Evolutionary conservation across 768 basidiomycete species (phyloP).

Genomic region (Lactifluus rugatus): DNA sequence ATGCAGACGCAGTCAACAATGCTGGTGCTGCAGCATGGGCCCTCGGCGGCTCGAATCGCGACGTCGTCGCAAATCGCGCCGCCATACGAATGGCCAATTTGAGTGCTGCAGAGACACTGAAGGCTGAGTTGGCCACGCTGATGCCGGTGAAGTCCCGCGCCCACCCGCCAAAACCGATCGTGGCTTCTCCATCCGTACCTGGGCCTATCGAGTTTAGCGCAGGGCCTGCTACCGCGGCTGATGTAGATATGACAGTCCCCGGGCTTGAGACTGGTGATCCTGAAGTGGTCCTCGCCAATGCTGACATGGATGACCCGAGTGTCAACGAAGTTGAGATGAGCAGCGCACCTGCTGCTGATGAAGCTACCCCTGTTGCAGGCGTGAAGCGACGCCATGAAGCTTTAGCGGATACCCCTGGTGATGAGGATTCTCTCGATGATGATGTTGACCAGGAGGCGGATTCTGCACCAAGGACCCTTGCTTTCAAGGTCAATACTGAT

Average conservation of each 20-base stretch:
- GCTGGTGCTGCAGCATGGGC: constrained; percentile 57
- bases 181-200: constrained; percentile 7
- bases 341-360: constrained; percentile 15
- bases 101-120: constrained; percentile 89
- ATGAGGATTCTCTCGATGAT: constrained; percentile 24
- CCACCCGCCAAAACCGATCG: constrained; percentile 20
- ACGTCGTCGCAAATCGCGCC: constrained; percentile 81
- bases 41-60: constrained; percentile 77
- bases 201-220: constrained; percentile 22
- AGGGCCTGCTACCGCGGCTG: constrained; percentile 15
- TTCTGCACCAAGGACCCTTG: constrained; percentile 38
- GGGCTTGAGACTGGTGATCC: constrained; percentile 28
- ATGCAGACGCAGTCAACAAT: constrained; percentile 47
- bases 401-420: not conserved
- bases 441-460: constrained; percentile 20
- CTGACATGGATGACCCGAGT: constrained; percentile 1
- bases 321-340: constrained; percentile 6
- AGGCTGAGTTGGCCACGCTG: constrained; percentile 70
- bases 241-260: constrained; percentile 26
- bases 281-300: not conserved
- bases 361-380: constrained; percentile 23
- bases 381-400: constrained; percentile 40
- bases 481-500: constrained; percentile 76
- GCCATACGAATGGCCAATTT: constrained; percentile 94
- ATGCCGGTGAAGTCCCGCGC: constrained; percentile 30